Conservation (phyloP, 108 stramenopile species). For the Seminavis robusta region DNA sequence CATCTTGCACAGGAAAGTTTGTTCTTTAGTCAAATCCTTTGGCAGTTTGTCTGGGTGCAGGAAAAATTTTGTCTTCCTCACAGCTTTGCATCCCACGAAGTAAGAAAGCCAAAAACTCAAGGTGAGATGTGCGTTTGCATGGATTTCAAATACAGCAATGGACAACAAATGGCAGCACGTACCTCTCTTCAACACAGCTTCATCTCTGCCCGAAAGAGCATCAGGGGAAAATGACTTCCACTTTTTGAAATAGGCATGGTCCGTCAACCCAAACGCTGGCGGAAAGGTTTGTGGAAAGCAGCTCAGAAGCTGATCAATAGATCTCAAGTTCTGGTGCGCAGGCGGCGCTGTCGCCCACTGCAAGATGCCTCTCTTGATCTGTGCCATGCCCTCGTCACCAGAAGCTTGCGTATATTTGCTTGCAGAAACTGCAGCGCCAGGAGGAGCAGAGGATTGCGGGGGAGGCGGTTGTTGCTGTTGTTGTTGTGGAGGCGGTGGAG, state of each 20-base stretch:
- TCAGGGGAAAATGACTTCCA: conserved; percentile 33
- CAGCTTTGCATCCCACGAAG: conserved; percentile 21
- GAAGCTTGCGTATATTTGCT: too few relatives aligned
- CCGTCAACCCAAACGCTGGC: conserved; percentile 15
- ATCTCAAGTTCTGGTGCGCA: conserved; percentile 8
- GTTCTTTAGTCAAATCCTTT: conserved; percentile 27
- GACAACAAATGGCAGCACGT: neutral
- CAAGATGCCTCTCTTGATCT: conserved; percentile 11
- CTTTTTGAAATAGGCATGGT: conserved; percentile 44
- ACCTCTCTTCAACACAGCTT: conserved; percentile 33
- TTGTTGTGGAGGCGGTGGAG: neutral
- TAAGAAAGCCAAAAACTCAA: neutral
- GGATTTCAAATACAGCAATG: neutral
- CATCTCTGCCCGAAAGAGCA: conserved; percentile 15
- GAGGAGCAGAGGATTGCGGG: too few relatives aligned
- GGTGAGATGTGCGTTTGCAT: neutral
- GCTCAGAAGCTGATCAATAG: conserved; percentile 26
- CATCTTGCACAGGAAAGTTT: conserved; percentile 28
- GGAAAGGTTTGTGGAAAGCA: conserved; percentile 23
- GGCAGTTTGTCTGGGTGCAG: conserved; percentile 49
- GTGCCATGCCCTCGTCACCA: neutral
- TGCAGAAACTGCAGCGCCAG: too few relatives aligned
- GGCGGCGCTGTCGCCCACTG: conserved; percentile 28
- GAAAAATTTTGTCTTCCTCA: conserved; percentile 33
- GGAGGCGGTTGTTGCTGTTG: conserved; percentile 3